Base-by-base conservation (phyloP, 2,329 filamentous ascomycete genomes). In the Colletotrichum navitas region DNA sequence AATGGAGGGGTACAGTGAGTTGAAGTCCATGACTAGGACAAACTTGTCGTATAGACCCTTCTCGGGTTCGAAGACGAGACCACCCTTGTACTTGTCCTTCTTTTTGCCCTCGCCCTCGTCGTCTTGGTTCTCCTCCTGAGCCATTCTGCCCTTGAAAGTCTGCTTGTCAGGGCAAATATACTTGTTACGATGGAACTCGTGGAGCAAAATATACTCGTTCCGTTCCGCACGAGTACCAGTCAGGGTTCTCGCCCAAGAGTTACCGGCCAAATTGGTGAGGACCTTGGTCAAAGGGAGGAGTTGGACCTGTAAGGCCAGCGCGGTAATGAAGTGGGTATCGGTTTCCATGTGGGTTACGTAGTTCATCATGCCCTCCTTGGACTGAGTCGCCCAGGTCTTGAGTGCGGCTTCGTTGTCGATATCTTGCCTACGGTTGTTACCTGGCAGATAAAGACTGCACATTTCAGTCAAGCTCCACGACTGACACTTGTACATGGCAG, bases 21-120 rank as follows among this genome's bases (percentile, higher is more conserved):
- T 99, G 86, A 99, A 99, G 86, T 99, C 96, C 97, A 99, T 99
- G 81, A 99, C 97, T 67, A 99, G 89, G 65, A 99, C 93, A 81
- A 97, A 98, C 83, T 97, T 97, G 87, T 99, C 96, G 79, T 99
- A 99, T 5, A 99, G 88, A 24, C 97, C 96, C 81, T 95, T 98
- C 80, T 98, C 95, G 5, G 96, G 96, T 81, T 99, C 96, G 77
- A 99, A 98, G 68, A 99, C 96, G 41, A 99, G 90, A 86, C 97
- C 96, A 79, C 96, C 96, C 85, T 99, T 98, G 86, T 93, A 99
- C 82, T 98, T 99, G 84, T 99, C 97, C 82, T 98, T 99, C 87
- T 98, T 99, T 84, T 98, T 99, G 71, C 88, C 89, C 74, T 94
- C 93, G 11, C 86, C 89, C 29, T 92, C 93, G 59, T 93, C 92